Base-by-base conservation (phyloP, 139 green algal genomes). In the Picochlorum sp. region DNA sequence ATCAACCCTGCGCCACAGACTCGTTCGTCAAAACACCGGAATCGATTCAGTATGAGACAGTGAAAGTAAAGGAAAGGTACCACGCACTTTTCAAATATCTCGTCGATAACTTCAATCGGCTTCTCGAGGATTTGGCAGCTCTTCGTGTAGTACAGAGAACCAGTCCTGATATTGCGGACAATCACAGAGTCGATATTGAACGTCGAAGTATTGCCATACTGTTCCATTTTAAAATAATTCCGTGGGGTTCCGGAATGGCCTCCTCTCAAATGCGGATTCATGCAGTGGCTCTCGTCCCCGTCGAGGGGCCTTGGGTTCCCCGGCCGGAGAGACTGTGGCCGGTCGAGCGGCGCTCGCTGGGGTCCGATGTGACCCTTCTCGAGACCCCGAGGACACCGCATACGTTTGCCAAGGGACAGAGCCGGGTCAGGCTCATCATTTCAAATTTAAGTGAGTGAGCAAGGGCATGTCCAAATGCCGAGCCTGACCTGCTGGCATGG, bases 121-220 rank as follows among this genome's bases (percentile, higher is more conserved):
- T 68, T 84, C 44, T 67, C 58, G 31, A 90, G 57, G 28, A 83
- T 62, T 13, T 69, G 54, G 62, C 79, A 89, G 1, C 80, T 89
- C 15, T 83, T 77, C 10, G 73, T 63, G 61, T 83, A 94, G 66
- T 91, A 96, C 21, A 87, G 77, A 0, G 75, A 87, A 26, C 47
- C 47, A 31, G 69, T 72, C 9, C 84, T 56, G 49, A 95, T 91
- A 74, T 95, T 96, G 38, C 88, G 74, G 14, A 75, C 54, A 10
- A 96, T 62, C 49, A 95, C 88, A 13, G 64, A 81, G 71, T 96
- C 89, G 1, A 96, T 23, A 55, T 95, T 95, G 75, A 77, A 93
- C 1, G 86, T 91, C n/a, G 68, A 73, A 2, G 60, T 67, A 65
- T 82, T 93, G 34, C 85, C 83, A 62, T 90, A 80, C 52, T 82